phyloP scores from a whole-genome alignment of 441 rosid species.

The Isatis lusitanica region DNA sequence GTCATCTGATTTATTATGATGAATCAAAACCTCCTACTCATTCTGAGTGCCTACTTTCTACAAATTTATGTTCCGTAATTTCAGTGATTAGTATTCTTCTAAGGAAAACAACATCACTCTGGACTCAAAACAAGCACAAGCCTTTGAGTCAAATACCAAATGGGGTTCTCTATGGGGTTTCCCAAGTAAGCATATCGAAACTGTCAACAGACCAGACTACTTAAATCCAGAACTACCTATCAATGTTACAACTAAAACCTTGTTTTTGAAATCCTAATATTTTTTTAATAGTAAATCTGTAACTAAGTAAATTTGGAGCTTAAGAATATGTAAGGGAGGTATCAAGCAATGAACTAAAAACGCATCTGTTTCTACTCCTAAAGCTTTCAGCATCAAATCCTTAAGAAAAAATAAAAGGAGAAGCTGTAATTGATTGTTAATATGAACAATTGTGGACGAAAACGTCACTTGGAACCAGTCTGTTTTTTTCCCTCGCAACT shows the following conservation, averaged over 20 bases:
- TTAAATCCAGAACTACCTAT: too few species aligned
- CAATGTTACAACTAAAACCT: too few species aligned
- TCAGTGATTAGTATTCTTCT: too few species aligned
- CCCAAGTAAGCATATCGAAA: too few species aligned
- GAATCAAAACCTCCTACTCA: slow-evolving; percentile 55
- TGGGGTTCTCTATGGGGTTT: too few species aligned
- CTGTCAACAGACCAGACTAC: too few species aligned
- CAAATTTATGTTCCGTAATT: neutral
- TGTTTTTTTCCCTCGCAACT: too few species aligned
- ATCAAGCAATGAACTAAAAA: neutral
- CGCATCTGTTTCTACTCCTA: neutral
- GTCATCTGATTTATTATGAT: slow-evolving; percentile 38
- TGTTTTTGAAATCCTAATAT: too few species aligned
- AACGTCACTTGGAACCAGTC: neutral
- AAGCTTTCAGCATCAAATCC: neutral
- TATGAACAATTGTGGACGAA: neutral
- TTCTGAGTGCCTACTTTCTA: slow-evolving; percentile 44
- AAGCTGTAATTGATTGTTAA: neutral
- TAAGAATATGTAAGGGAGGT: too few species aligned
- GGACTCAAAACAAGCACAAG: neutral
- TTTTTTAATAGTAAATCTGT: too few species aligned
- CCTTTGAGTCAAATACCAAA: too few species aligned
- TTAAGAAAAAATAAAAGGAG: neutral
- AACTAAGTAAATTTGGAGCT: neutral
- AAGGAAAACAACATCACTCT: neutral